Conservation (phyloP, 2,329 filamentous ascomycete species). For the Helminthosporium solani region DNA sequence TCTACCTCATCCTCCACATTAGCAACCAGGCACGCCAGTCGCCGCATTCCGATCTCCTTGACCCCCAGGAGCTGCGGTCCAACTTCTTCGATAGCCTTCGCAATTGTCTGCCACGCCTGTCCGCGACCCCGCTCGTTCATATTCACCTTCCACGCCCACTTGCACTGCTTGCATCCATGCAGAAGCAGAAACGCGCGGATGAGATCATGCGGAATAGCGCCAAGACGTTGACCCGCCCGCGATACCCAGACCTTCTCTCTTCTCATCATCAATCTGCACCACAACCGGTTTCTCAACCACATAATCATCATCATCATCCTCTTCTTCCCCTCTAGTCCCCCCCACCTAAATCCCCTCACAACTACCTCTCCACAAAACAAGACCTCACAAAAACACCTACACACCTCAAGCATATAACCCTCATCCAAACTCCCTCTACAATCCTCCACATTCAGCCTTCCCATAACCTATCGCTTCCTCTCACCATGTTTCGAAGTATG, state of each 20-base stretch:
- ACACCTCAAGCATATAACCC: background rate
- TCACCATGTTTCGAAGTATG: background rate
- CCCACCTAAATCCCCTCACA: background rate
- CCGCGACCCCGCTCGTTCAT: background rate
- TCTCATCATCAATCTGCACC: background rate
- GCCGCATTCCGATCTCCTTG: background rate
- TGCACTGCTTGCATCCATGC: background rate
- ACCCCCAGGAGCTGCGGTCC: background rate
- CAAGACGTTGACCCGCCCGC: background rate
- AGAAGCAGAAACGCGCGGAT: background rate
- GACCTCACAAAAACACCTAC: background rate
- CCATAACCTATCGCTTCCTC: background rate
- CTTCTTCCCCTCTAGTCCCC: background rate
- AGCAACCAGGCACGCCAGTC: background rate
- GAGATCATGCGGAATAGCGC: background rate
- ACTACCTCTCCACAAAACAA: background rate
- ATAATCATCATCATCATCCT: no score
- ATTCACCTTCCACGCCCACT: background rate
- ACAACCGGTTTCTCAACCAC: background rate
- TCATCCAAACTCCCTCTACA: background rate
- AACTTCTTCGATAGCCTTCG: background rate
- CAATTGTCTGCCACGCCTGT: background rate
- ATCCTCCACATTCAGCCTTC: background rate
- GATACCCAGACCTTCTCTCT: background rate
- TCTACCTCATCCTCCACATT: background rate